Base-by-base conservation (phyloP, 345 rosid genomes). In the Brassica rapa region DNA sequence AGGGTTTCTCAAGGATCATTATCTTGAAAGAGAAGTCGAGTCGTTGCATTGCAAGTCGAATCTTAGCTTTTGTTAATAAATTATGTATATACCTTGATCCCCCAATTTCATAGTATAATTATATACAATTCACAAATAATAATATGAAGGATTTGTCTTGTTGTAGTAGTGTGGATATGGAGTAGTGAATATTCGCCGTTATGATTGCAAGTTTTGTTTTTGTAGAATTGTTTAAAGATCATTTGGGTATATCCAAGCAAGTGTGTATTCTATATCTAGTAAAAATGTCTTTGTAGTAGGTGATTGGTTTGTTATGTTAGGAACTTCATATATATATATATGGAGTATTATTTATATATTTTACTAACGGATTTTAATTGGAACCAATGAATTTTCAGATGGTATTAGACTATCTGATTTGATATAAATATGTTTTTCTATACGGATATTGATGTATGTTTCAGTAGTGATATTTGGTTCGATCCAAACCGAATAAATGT, bases 1-100 rank as follows among this genome's bases (percentile, higher is more conserved):
- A 78, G 16, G 84, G 96, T 85, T 88, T 90, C 91, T 71, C 76
- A 70, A 78, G 68, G 80, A 70, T 71, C 80, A 64, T 62, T 69
- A 74, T 64, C 59, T 32, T 69, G 32, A 53, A 8, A 55, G 1
- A 70, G 32, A 75, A 75, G 83, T 70, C 80, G 76, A 49, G 80
- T 5, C 76, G 80, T 80, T 80, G 83, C 76, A 56, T 80, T 74
- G 72, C 68, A 65, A 77, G 76, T 77, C 78, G 90, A 89, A 80
- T 87, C 88, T 90, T 87, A 59, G 67, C 72, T 63, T 66, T 68
- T 62, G 23, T 3, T 33, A 24, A 53, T 70, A 71, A 43, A 33
- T 37, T 53, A 80, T 19, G 69, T 16, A 68, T 74, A 68, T 68
- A 30, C 64, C 56, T 79, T 27, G 59, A 56, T 68, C 39, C 32